Evolutionary conservation across 176 grass and related monocot genomes (phyloP), one percentile per base, ranked within the genome.

Genomic region (Triticum urartu): DNA sequence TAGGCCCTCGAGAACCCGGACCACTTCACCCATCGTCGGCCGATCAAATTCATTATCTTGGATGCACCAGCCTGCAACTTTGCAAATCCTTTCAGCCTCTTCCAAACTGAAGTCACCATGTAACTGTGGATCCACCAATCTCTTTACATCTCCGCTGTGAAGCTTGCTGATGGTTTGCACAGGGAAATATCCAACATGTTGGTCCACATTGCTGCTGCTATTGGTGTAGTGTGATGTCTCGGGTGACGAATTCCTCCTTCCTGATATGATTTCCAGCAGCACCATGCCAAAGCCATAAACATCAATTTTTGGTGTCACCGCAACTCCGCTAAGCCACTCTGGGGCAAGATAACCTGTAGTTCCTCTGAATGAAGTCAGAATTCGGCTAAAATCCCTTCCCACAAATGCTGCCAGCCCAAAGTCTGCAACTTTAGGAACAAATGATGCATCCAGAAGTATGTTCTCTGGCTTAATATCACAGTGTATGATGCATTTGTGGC

Each of bases 1-100:
- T 30, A 79, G 59, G 4, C 87, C 87, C 64, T 92, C 90, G 14
- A 92, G 78, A 83, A 86, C 85, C 33, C 52, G 35, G 5, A 92
- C 79, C 20, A 92, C 72, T 39, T 92, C 83, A 15, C 20, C 54
- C 87, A 92, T 92, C 3, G 84, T 79, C 0, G 83, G 90, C 12
- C 83, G 79, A 14, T 63, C 34, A 67, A 67, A 38, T 45, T 87
- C 90, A 42, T 79, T 38, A 45, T 45, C 42, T 11, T 45, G 42
- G 42, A 45, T 45, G 42, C 42, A 45, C 42, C 42, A 45, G 42
- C 42, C 11, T 45, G 42, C 42, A 45, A 45, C 2, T 45, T 45
- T 45, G 42, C 42, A 45, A 45, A 45, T 24, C 32, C 67, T 81
- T 78, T 67, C 79, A 50, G 66, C 36, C 78, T 92, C 80, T 62